These are phyloP conservation scores for Erythrobasidium hasegawianum DNA, from an alignment of 1,284 basidiomycete species.

Conservation along the genomic window DNA sequence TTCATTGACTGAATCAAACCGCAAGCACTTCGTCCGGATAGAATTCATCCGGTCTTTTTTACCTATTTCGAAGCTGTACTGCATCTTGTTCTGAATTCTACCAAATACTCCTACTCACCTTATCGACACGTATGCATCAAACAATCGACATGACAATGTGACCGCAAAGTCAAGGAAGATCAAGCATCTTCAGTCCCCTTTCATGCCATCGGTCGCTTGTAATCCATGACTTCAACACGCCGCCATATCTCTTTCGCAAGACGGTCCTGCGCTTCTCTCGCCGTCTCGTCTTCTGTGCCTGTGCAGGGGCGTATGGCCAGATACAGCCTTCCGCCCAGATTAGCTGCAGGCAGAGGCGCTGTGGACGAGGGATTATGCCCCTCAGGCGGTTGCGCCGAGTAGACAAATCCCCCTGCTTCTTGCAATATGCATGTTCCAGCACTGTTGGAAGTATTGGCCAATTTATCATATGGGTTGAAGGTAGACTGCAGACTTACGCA, in stretches of 20 bases:
- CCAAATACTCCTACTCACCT: too few species aligned
- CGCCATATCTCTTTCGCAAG: slow-evolving; percentile 44
- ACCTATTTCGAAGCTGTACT: too few species aligned
- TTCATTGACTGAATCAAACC: too few species aligned
- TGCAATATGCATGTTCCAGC: slow-evolving; percentile 44
- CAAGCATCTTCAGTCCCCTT: too few species aligned
- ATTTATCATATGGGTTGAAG: too few species aligned
- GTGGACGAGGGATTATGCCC: not conserved
- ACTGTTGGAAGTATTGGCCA: too few species aligned
- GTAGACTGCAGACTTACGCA: not conserved
- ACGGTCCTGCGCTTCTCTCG: slow-evolving; percentile 42
- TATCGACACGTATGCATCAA: too few species aligned
- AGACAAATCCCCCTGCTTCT: slow-evolving; percentile 45
- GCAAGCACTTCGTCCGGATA: too few species aligned
- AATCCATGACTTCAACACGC: slow-evolving; percentile 42
- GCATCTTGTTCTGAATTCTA: too few species aligned
- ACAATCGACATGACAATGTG: too few species aligned
- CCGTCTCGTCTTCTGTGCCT: slow-evolving; percentile 39
- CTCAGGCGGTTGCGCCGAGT: slow-evolving; percentile 42
- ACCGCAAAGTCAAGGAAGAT: too few species aligned
- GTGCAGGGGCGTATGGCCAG: slow-evolving; percentile 44
- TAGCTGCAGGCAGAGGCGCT: slow-evolving; percentile 38
- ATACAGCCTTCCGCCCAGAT: slow-evolving; percentile 45
- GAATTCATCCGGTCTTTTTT: too few species aligned
- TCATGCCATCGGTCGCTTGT: slow-evolving; percentile 36